Percentiles rank a stretch among this genome's conserved stretches.
Evolutionary conservation across 129 eudicot genomes (phyloP).

Genomic region (Apium graveolens): DNA sequence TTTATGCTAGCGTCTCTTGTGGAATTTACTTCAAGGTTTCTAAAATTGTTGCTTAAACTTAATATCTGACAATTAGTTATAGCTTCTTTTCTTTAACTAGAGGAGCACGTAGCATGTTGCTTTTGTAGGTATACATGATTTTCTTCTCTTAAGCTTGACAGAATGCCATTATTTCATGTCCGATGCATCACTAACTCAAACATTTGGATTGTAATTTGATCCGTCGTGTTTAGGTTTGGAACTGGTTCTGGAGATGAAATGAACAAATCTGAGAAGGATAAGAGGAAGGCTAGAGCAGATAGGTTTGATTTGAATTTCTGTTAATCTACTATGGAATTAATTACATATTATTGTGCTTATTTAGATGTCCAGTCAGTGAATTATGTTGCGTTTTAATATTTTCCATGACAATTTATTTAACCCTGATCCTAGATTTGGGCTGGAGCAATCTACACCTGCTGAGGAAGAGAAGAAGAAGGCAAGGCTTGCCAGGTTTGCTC

Average conservation of each 20-base stretch:
- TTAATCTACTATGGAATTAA: not conserved
- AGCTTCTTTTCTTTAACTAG: not conserved
- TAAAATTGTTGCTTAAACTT: no score
- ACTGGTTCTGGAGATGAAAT: slow-evolving; percentile 37
- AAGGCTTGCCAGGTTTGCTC: slow-evolving; percentile 79
- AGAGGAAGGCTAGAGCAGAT: slow-evolving; percentile 98
- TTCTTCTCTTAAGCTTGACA: not conserved
- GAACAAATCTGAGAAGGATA: slow-evolving; percentile 66
- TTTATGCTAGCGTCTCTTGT: no score
- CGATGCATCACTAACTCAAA: not conserved
- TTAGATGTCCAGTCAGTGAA: not conserved
- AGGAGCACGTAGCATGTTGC: not conserved
- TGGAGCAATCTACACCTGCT: slow-evolving; percentile 33
- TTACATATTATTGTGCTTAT: not conserved
- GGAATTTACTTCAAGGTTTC: not conserved
- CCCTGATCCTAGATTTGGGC: slow-evolving; percentile 59
- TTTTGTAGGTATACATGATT: not conserved
- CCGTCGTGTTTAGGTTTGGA: slow-evolving; percentile 57
- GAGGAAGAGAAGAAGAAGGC: slow-evolving; percentile 92
- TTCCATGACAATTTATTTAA: not conserved
- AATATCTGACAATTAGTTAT: not conserved
- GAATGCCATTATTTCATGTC: not conserved
- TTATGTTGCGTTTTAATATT: not conserved
- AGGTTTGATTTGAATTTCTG: slow-evolving; percentile 36
- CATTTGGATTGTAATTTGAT: not conserved